phyloP scores from a whole-genome alignment of 1,284 basidiomycete genomes.

The Ganoderma leucocontextum region DNA sequence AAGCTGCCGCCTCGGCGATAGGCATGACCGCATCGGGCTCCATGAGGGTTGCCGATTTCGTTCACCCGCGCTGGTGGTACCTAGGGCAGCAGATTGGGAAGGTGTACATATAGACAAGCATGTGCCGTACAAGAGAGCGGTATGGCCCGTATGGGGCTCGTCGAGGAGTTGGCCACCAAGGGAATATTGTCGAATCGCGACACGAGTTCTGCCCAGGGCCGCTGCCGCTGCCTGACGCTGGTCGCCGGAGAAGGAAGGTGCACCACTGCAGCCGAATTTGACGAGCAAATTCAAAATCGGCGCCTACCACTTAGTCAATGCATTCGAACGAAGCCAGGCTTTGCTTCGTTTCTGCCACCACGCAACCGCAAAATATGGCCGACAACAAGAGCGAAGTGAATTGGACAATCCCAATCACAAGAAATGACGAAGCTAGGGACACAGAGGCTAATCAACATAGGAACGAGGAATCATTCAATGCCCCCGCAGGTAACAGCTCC shows the following conservation, averaged over 20 bases:
- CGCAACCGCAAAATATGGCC: not conserved
- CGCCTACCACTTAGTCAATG: slow-evolving; percentile 17
- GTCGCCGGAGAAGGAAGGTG: slow-evolving; percentile 1
- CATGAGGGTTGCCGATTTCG: slow-evolving; percentile 2
- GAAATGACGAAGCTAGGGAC: too few species aligned
- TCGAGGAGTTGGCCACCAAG: not conserved
- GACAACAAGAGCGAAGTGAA: not conserved
- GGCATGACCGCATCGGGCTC: slow-evolving; percentile 16
- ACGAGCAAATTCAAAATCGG: slow-evolving; percentile 32
- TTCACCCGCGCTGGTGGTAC: not conserved
- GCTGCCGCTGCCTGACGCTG: not conserved
- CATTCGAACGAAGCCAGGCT: too few species aligned
- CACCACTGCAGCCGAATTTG: slow-evolving; percentile 27
- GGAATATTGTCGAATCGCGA: not conserved
- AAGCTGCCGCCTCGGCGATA: not conserved
- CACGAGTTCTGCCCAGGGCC: too few species aligned
- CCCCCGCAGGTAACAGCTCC: slow-evolving; percentile 21
- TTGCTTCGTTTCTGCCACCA: not conserved
- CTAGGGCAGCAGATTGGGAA: not conserved
- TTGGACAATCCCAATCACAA: not conserved
- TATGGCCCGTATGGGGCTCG: not conserved
- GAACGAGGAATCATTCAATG: slow-evolving; percentile 6
- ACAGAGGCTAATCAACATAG: not conserved
- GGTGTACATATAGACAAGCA: not conserved
- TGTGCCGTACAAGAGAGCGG: not conserved